Percentiles rank a stretch among this genome's conserved stretches.
phyloP scores from a whole-genome alignment of 208 protist genomes.

The Acanthamoeba triangularis region DNA sequence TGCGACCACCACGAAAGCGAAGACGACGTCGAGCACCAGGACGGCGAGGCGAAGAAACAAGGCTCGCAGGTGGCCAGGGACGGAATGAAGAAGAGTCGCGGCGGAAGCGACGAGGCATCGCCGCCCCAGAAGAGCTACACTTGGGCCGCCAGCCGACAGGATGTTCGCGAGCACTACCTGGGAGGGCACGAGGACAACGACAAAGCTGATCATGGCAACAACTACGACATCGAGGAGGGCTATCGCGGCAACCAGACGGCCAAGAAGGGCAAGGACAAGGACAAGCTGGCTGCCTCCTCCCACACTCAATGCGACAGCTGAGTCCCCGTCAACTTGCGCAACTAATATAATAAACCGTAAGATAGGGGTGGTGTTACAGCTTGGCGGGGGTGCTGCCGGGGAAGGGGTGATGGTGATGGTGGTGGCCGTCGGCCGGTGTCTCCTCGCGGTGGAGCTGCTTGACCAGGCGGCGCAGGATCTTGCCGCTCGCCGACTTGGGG shows the following conservation, averaged over 20 bases:
- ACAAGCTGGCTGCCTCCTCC: too few species aligned
- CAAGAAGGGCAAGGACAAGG: too few species aligned
- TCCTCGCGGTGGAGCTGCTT: background rate
- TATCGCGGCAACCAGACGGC: too few species aligned
- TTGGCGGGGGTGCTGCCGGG: background rate
- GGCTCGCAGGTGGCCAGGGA: background rate
- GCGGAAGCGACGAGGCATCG: background rate
- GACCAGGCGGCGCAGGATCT: slow-evolving; percentile 91
- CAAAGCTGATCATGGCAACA: too few species aligned
- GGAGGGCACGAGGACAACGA: too few species aligned
- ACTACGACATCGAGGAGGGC: too few species aligned
- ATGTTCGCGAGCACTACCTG: background rate
- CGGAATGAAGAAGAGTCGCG: background rate
- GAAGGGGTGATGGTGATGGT: slow-evolving; percentile 4
- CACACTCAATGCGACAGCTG: too few species aligned
- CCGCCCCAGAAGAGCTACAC: background rate
- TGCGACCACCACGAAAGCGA: too few species aligned
- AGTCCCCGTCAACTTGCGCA: too few species aligned
- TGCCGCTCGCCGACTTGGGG: slow-evolving; percentile 91
- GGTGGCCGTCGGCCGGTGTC: background rate
- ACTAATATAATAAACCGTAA: too few species aligned
- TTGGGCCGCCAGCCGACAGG: background rate
- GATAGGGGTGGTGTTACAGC: background rate
- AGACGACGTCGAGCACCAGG: too few species aligned
- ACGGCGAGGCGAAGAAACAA: too few species aligned